phyloP scores from a whole-genome alignment of 106 monocot species.

The Agapanthus africanus region DNA sequence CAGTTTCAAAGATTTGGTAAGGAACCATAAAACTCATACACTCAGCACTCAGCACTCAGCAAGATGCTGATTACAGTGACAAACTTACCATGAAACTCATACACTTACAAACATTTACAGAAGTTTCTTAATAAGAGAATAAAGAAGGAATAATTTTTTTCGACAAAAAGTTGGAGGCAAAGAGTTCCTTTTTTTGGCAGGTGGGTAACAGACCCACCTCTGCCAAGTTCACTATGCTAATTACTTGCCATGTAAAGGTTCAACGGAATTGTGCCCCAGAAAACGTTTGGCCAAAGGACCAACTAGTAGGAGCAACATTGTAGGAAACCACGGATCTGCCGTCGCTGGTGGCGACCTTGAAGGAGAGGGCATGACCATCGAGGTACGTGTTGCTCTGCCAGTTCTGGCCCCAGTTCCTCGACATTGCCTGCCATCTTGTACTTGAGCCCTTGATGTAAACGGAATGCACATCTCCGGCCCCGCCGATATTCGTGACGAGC shows the following conservation, averaged over 20 bases:
- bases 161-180: too few species aligned
- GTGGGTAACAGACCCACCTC: not conserved
- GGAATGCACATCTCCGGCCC: too few species aligned
- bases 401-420: too few species aligned
- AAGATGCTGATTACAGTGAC: conserved; percentile 2
- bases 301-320: conserved; percentile 6
- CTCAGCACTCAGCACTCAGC: not conserved
- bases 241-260: too few species aligned
- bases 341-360: not conserved
- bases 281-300: conserved; percentile 12
- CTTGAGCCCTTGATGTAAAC: conserved; percentile 6
- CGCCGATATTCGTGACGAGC: too few species aligned
- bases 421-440: conserved; percentile 14
- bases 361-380: conserved; percentile 15
- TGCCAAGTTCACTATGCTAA: too few species aligned
- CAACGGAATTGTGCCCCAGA: conserved; percentile 6
- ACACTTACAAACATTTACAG: too few species aligned
- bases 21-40: too few species aligned
- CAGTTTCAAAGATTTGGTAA: too few species aligned
- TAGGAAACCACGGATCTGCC: too few species aligned
- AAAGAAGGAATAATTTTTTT: not conserved
- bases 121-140: not conserved
- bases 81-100: not conserved
- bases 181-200: too few species aligned
- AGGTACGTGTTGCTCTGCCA: too few species aligned